Evolutionary conservation across 352 stramenopile genomes (phyloP).

Genomic region (Phytophthora citricola): DNA sequence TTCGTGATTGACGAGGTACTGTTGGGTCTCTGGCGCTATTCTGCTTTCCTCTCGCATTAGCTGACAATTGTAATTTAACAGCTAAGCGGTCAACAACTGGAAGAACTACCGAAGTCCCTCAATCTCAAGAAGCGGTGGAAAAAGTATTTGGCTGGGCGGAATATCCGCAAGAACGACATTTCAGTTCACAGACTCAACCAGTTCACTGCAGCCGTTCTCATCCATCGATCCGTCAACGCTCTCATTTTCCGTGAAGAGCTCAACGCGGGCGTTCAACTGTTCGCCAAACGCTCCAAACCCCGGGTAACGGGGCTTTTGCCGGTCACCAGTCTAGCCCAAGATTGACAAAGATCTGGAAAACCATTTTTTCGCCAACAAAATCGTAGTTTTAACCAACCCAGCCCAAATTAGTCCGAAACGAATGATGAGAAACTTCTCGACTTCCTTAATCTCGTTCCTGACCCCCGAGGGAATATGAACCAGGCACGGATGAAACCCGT

Average conservation of each 20-base stretch:
- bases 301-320: slow-evolving; percentile 4
- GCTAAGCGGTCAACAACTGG: slow-evolving; percentile 60
- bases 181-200: slow-evolving; percentile 62
- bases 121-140: slow-evolving; percentile 70
- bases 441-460: not conserved
- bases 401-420: slow-evolving; percentile 22
- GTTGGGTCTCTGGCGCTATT: too few relatives aligned
- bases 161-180: slow-evolving; percentile 62
- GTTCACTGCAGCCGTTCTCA: slow-evolving; percentile 49
- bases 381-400: not conserved
- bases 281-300: slow-evolving; percentile 27
- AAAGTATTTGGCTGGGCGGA: slow-evolving; percentile 56
- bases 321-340: not conserved
- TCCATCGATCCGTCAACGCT: slow-evolving; percentile 60
- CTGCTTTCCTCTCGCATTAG: too few relatives aligned
- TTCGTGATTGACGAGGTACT: slow-evolving; percentile 64
- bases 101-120: slow-evolving; percentile 50
- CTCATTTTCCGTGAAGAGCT: slow-evolving; percentile 62
- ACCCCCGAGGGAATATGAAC: slow-evolving; percentile 2
- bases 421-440: not conserved
- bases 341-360: not conserved
- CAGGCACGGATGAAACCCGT: slow-evolving; percentile 1
- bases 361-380: not conserved
- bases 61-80: slow-evolving; percentile 12
- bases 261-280: slow-evolving; percentile 48